A percentile compares a stretch with the other conserved stretches of the same genome.
Evolutionary conservation across 1,139 yeast genomes (phyloP).

Genomic region (Yamadazyma friedrichii): DNA sequence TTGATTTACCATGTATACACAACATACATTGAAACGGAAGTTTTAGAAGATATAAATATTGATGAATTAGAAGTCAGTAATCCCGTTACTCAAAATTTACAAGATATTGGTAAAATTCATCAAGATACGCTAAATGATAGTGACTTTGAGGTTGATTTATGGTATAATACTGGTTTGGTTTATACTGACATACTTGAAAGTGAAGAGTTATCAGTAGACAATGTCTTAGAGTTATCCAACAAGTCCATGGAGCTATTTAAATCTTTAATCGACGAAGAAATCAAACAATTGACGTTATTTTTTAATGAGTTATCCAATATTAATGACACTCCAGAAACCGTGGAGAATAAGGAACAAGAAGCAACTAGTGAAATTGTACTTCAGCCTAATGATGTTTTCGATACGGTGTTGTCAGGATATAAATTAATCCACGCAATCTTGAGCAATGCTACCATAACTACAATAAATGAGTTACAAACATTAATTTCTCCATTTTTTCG

Average conservation of each 20-base stretch:
- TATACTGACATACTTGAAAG: conserved; percentile 48
- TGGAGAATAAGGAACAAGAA: background rate
- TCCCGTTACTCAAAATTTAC: conserved; percentile 40
- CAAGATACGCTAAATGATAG: conserved; percentile 31
- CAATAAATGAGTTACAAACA: conserved; percentile 9
- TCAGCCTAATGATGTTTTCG: conserved; percentile 41
- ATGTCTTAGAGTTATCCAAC: conserved; percentile 17
- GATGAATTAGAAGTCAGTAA: conserved; percentile 31
- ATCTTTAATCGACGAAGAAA: conserved; percentile 22
- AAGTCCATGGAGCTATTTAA: conserved; percentile 20
- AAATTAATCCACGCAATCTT: conserved; percentile 30
- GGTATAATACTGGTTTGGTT: conserved; percentile 47
- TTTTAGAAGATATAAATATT: conserved; percentile 37
- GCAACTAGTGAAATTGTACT: conserved; percentile 24
- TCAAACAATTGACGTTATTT: conserved; percentile 26
- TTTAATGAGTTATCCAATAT: conserved; percentile 24
- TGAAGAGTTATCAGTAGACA: conserved; percentile 3
- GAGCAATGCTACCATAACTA: conserved; percentile 19
- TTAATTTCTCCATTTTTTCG: conserved; percentile 19
- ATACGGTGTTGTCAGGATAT: conserved; percentile 32
- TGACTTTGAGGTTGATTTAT: conserved; percentile 29
- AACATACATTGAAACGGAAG: conserved; percentile 35
- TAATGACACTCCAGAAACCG: conserved; percentile 4
- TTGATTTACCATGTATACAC: conserved; percentile 49
- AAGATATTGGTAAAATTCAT: conserved; percentile 35